Percentiles rank a stretch among this genome's conserved stretches.
phyloP scores from a whole-genome alignment of 495 filamentous ascomycete genomes.

The Penicillium paradoxum region DNA sequence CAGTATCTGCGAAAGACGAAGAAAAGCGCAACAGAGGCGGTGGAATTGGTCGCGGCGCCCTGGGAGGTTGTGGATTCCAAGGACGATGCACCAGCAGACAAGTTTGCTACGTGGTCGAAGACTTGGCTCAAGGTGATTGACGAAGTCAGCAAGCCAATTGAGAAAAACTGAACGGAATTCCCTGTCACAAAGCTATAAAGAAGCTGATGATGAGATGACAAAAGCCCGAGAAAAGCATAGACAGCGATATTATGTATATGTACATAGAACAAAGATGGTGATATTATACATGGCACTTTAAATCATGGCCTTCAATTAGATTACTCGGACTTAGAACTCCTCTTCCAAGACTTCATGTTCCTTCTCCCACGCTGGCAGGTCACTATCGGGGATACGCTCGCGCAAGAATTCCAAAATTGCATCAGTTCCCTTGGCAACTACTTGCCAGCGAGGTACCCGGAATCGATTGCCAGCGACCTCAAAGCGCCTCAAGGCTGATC shows the following conservation, averaged over 20 bases:
- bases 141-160: constrained; percentile 35
- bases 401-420: constrained; percentile 78
- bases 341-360: constrained; percentile 17
- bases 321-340: constrained; percentile 6
- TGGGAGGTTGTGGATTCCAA: constrained; percentile 17
- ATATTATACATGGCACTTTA: constrained; percentile 9
- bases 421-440: constrained; percentile 84
- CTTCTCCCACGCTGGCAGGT: constrained; percentile 40
- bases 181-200: not conserved
- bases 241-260: constrained; percentile 12
- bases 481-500: constrained; percentile 43
- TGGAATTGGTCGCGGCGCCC: constrained; percentile 22
- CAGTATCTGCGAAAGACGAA: constrained; percentile 27
- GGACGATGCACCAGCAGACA: constrained; percentile 30
- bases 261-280: constrained; percentile 12
- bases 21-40: constrained; percentile 25
- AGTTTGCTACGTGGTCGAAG: constrained; percentile 43
- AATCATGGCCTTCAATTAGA: not conserved
- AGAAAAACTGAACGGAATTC: constrained; percentile 1
- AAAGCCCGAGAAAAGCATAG: constrained; percentile 8
- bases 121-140: constrained; percentile 47
- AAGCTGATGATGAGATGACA: not conserved
- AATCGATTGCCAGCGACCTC: constrained; percentile 79
- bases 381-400: constrained; percentile 67
- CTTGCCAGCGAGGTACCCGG: constrained; percentile 78